Percentiles rank a stretch among this genome's conserved stretches.
Evolutionary conservation across 345 rosid genomes (phyloP).

Genomic region (Arabidopsis suecica): DNA sequence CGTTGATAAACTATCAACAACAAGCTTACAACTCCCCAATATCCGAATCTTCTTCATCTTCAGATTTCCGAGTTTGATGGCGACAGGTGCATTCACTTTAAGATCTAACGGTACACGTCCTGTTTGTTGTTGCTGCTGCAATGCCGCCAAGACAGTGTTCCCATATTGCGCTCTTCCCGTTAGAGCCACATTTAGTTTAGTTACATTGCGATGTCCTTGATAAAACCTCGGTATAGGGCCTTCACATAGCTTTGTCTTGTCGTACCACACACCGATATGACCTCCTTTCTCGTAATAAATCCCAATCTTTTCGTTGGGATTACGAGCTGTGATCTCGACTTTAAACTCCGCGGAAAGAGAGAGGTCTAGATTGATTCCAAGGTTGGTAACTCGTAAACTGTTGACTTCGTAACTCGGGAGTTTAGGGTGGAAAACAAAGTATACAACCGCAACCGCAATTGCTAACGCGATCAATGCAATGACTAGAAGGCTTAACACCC

Average conservation of each 20-base stretch:
- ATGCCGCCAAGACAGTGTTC: conserved; percentile 65
- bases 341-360: conserved; percentile 68
- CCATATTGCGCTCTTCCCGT: conserved; percentile 67
- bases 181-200: conserved; percentile 63
- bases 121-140: conserved; percentile 86
- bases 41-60: conserved; percentile 71
- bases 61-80: conserved; percentile 66
- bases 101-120: conserved; percentile 83
- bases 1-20: conserved; percentile 75
- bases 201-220: conserved; percentile 78
- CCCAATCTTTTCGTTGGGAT: conserved; percentile 85
- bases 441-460: conserved; percentile 57
- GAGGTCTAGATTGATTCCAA: conserved; percentile 70
- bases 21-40: conserved; percentile 69
- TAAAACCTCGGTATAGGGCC: conserved; percentile 83
- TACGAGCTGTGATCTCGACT: conserved; percentile 78
- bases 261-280: conserved; percentile 68
- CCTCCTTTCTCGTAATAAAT: conserved; percentile 82
- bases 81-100: conserved; percentile 68
- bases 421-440: conserved; percentile 74
- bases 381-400: conserved; percentile 63
- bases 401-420: conserved; percentile 72
- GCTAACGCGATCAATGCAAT: conserved; percentile 52
- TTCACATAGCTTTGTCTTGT: conserved; percentile 61
- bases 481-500: conserved; percentile 59